Evolutionary conservation across 1,284 basidiomycete species (phyloP).

Genomic region (Moesziomyces globuligerus): DNA sequence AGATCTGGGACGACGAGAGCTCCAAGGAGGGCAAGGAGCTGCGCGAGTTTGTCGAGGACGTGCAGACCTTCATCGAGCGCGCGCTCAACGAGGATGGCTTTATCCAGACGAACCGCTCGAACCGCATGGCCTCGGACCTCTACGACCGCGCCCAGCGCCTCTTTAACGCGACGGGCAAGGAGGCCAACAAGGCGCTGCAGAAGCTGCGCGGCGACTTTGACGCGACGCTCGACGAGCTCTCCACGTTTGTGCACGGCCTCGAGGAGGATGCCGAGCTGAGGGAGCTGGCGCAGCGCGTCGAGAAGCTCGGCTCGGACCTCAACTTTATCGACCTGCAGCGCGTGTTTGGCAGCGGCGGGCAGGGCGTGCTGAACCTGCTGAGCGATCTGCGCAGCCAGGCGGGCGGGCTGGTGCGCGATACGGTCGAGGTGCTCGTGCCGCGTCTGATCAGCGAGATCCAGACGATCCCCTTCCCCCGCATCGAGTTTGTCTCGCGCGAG

Average conservation of each 20-base stretch:
- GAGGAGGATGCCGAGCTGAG: conserved; percentile 47
- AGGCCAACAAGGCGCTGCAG: conserved; percentile 49
- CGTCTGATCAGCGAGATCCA: conserved; percentile 69
- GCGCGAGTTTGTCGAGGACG: conserved; percentile 65
- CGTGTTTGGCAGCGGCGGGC: conserved; percentile 18
- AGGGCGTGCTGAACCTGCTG: conserved; percentile 35
- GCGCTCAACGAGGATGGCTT: conserved; percentile 50
- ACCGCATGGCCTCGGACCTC: conserved; percentile 38
- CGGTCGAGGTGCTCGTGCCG: conserved; percentile 69
- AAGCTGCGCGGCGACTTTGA: conserved; percentile 45
- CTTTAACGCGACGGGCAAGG: conserved; percentile 46
- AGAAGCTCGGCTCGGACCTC: conserved; percentile 68
- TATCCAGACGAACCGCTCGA: conserved; percentile 45
- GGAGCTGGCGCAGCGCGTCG: conserved; percentile 67
- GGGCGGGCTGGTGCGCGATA: conserved; percentile 68
- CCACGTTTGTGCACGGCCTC: conserved; percentile 43
- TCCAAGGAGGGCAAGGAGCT: conserved; percentile 64
- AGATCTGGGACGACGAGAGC: conserved; percentile 67
- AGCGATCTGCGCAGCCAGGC: conserved; percentile 38
- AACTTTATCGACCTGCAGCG: conserved; percentile 43
- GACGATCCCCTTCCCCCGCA: conserved; percentile 69
- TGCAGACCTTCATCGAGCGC: conserved; percentile 45
- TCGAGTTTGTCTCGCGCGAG: conserved; percentile 69
- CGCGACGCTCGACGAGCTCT: conserved; percentile 31
- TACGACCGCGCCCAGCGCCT: conserved; percentile 49